A percentile compares a stretch with the other conserved stretches of the same genome.
Conservation (phyloP, 202 grass and related monocot genomes). For the Digitaria exilis region DNA sequence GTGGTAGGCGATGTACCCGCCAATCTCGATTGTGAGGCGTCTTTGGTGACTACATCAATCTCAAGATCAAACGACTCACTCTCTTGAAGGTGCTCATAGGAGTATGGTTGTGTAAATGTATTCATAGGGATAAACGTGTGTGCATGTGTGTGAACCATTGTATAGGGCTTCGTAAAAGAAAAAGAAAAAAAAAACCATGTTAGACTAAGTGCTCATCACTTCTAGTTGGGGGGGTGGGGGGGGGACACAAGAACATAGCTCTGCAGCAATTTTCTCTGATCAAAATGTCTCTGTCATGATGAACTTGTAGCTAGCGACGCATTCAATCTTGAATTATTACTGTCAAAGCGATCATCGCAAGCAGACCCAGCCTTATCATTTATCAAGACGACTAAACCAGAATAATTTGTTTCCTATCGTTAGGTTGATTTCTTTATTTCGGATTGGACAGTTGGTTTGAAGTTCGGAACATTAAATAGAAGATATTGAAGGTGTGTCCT, state of each 20-base stretch:
- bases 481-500: too few species aligned
- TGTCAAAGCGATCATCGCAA: background rate
- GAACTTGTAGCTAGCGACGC: background rate
- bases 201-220: background rate
- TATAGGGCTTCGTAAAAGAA: too few species aligned
- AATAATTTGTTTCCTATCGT: background rate
- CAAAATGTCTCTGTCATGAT: background rate
- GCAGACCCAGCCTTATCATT: background rate
- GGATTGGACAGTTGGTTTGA: background rate
- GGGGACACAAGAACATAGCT: background rate
- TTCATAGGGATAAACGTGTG: too few species aligned
- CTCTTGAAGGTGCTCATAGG: too few species aligned
- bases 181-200: background rate
- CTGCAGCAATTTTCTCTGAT: background rate
- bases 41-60: too few species aligned
- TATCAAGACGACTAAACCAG: background rate
- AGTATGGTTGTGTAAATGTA: too few species aligned
- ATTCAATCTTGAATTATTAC: slow-evolving; percentile 3
- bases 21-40: too few species aligned
- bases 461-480: background rate
- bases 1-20: too few species aligned
- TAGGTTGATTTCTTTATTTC: background rate
- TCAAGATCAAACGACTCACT: too few species aligned
- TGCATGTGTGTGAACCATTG: too few species aligned
- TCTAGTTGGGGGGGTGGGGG: too few species aligned